Base-by-base conservation (phyloP, 768 basidiomycete species). In the Mycena belliarum region DNA sequence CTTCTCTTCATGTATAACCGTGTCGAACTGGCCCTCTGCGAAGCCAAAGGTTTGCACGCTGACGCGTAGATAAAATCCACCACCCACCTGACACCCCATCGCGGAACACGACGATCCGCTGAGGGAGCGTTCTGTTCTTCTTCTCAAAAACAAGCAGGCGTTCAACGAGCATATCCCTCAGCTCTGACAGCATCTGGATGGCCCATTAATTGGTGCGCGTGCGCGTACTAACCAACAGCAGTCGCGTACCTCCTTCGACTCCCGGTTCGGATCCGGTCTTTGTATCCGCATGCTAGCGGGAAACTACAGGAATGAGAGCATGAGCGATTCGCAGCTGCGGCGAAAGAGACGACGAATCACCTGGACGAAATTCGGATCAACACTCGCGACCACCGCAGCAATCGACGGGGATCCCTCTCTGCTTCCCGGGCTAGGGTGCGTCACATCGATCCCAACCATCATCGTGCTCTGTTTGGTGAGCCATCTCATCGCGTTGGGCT, bases 391-490 rank as follows among this genome's bases (percentile, higher is more conserved):
- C 11, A 93, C 87, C 0, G 90, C 91, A 0, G 89, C 89, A 42
- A 94, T 88, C 0, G 89, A 91, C 3, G 92, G 92, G 1, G 90
- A 86, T 3, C 91, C 92, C 3, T 78, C 78, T 49, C 76, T 68
- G 61, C 87, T 88, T 7, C 73, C 79, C 1, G 88, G 87, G 2
- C 88, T 82, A 4, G 91, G 89, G 61, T 93, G 91, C 0, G 89
- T 93, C 0, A 91, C 89, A 65, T 93, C 91, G 61, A 91, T 89
- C 0, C 92, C 92, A 4, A 94, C 85, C 66, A 94, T 73, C 87
- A 94, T 93, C 11, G 91, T 93, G 51, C 79, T 79, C 62, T 79
- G 77, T 69, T 81, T 81, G 1, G 69, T 82, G 45, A 93, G 72
- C 90, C 90, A 93, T 35, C 59, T 64, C 79, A 87, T 82, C 1